These are phyloP conservation scores for Biscutella laevigata DNA, from an alignment of 441 rosid genomes.

Conservation along the genomic window DNA sequence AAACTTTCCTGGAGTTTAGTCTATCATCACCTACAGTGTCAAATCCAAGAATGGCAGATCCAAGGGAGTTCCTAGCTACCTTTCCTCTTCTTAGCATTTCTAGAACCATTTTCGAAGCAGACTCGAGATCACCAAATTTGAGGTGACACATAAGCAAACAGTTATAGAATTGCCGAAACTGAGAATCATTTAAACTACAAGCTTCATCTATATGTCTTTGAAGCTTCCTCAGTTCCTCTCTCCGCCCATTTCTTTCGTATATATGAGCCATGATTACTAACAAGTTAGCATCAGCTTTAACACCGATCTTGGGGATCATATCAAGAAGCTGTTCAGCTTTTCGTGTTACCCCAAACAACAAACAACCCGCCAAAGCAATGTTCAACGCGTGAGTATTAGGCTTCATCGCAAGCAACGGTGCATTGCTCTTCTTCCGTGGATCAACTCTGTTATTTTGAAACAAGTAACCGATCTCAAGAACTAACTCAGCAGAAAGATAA, in stretches of 20 bases:
- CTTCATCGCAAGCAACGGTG: constrained; percentile 74
- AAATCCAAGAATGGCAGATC: constrained; percentile 36
- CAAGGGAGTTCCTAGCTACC: constrained; percentile 64
- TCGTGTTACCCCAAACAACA: constrained; percentile 64
- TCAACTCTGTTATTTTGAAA: constrained; percentile 71
- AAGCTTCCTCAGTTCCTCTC: constrained; percentile 72
- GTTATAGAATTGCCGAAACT: constrained; percentile 67
- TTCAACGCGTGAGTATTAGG: constrained; percentile 61
- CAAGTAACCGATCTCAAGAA: constrained; percentile 72
- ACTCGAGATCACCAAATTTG: constrained; percentile 73
- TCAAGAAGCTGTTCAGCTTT: constrained; percentile 89
- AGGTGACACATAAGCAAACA: constrained; percentile 70
- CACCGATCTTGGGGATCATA: constrained; percentile 57
- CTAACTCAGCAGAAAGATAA: constrained; percentile 75
- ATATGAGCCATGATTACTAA: constrained; percentile 70
- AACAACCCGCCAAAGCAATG: constrained; percentile 71
- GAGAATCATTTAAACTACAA: constrained; percentile 46
- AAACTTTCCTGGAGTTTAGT: constrained; percentile 17
- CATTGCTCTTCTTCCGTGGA: constrained; percentile 73
- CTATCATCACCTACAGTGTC: constrained; percentile 24
- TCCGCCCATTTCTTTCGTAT: constrained; percentile 80
- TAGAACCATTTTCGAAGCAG: constrained; percentile 75
- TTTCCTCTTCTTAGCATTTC: constrained; percentile 74
- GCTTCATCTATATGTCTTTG: constrained; percentile 79
- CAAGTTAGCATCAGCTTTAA: constrained; percentile 51